Conservation (phyloP, 306 rosid species). For the Echinosophora koreensis region DNA sequence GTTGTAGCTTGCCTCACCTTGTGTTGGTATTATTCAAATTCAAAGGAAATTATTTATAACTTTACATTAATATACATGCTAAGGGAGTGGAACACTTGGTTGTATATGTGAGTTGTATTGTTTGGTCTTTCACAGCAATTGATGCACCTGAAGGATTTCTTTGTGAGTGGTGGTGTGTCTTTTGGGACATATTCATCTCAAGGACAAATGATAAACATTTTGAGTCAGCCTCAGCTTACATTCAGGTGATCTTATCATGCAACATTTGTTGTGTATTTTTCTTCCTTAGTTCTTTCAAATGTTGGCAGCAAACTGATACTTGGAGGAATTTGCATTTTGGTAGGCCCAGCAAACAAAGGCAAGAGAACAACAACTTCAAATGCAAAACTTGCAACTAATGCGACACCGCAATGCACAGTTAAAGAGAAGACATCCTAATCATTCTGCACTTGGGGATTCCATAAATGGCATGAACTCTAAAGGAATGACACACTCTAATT, state of each 20-base stretch:
- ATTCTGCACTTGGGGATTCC: constrained; percentile 69
- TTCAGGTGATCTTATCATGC: constrained; percentile 65
- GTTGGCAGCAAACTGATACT: constrained; percentile 35
- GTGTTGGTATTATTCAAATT: constrained; percentile 3
- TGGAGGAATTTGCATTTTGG: constrained; percentile 38
- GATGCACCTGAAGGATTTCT: constrained; percentile 98
- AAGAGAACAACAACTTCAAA: constrained; percentile 82
- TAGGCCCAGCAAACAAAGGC: constrained; percentile 80
- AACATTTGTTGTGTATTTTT: constrained; percentile 1
- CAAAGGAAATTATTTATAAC: not conserved
- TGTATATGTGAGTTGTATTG: not conserved
- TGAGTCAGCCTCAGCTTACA: constrained; percentile 83
- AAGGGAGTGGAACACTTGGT: too few relatives aligned
- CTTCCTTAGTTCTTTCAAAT: not conserved
- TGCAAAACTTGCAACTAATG: constrained; percentile 82
- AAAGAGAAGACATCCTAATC: constrained; percentile 79
- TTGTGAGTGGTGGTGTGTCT: constrained; percentile 96
- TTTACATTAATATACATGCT: not conserved
- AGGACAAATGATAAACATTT: constrained; percentile 91
- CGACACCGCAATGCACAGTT: constrained; percentile 79
- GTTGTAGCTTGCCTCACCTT: constrained; percentile 4
- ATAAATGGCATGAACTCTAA: constrained; percentile 78
- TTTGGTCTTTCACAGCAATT: constrained; percentile 74
- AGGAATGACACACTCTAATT: constrained; percentile 83
- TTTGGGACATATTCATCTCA: constrained; percentile 93